Evolutionary conservation across 2,329 filamentous ascomycete species (phyloP), one percentile per base, ranked within the genome.

Genomic region (Fusarium metavorans): DNA sequence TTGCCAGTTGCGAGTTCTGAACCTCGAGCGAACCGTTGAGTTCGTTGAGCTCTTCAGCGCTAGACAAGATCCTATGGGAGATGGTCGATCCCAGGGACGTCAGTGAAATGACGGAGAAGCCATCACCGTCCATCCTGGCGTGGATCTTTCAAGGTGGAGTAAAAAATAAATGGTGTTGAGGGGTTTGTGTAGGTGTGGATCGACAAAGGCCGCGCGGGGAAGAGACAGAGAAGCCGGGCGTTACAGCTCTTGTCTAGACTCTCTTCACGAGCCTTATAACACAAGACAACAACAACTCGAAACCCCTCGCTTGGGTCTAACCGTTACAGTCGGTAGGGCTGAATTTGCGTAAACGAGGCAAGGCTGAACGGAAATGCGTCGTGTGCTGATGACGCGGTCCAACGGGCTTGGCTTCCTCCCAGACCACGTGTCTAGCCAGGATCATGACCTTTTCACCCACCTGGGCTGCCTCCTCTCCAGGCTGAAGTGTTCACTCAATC

Each of bases 91-190:
- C 80, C 11, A 79, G 75, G 0, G 82, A 80, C 4, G 80, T 80
- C 11, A 83, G 66, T n/a, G 81, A 80, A 6, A 79, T 74, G 48
- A 80, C 77, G 13, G 82, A 82, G 76, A 82, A 83, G 59, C 81
- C 78, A 68, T 81, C 78, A 56, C 80, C 75, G 64, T 82, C 79
- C 82, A 82, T 83, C 11, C 20, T 73, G 8, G 23, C 34, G 60
- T 50, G 16, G 32, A 37, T 27, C 39, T 27, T 32, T 43, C 16
- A 52, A 37, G 37, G 50, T 58, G 48, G 62, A 45, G 43, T 39
- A 35, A 25, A 23, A 27, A 10, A 57, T 18, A 30, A 16, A 30
- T 9, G 14, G 25, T 30, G 23, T 37, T 35, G 54, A 39, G 37
- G 16, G 39, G 56, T 56, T 32, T 64, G 48, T 64, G 48, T 48